Conservation (phyloP, 2,329 filamentous ascomycete species). For the Xylaria polymorpha region DNA sequence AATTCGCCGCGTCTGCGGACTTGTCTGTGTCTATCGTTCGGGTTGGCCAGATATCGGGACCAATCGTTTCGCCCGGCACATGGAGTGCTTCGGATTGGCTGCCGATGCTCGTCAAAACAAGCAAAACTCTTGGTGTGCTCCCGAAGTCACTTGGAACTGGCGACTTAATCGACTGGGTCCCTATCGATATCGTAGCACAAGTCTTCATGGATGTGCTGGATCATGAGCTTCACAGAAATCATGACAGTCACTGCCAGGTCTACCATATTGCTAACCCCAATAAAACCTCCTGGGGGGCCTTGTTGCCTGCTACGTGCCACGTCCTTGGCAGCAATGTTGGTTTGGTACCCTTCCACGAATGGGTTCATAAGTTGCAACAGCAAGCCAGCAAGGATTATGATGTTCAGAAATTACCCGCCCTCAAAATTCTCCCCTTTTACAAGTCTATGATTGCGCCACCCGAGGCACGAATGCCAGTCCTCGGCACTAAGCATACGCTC, state of each 20-base stretch:
- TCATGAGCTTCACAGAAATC: constrained; percentile 5
- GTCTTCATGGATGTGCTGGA: constrained; percentile 14
- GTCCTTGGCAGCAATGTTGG: not conserved
- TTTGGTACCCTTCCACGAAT: constrained; percentile 15
- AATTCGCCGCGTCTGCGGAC: constrained; percentile 15
- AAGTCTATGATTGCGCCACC: constrained; percentile 2
- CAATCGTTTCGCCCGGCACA: constrained; percentile 14
- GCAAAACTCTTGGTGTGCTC: constrained; percentile 21
- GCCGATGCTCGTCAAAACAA: constrained; percentile 38
- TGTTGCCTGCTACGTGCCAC: constrained; percentile 12
- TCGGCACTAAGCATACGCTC: constrained; percentile 4
- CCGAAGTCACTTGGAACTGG: constrained; percentile 19
- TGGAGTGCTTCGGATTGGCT: constrained; percentile 44
- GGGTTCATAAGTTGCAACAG: constrained; percentile 11
- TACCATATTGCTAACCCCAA: constrained; percentile 16
- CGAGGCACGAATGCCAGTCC: constrained; percentile 9
- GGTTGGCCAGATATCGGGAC: constrained; percentile 42
- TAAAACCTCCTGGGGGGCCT: constrained; percentile 16
- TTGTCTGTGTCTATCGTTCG: constrained; percentile 32
- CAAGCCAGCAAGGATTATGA: not conserved
- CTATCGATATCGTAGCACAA: constrained; percentile 33
- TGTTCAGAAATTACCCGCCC: constrained; percentile 8
- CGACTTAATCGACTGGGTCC: constrained; percentile 41
- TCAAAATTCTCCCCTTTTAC: constrained; percentile 22
- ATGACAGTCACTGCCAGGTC: constrained; percentile 3